phyloP scores from a whole-genome alignment of 2,329 filamentous ascomycete genomes.

The Phyllosticta citrichinensis region DNA sequence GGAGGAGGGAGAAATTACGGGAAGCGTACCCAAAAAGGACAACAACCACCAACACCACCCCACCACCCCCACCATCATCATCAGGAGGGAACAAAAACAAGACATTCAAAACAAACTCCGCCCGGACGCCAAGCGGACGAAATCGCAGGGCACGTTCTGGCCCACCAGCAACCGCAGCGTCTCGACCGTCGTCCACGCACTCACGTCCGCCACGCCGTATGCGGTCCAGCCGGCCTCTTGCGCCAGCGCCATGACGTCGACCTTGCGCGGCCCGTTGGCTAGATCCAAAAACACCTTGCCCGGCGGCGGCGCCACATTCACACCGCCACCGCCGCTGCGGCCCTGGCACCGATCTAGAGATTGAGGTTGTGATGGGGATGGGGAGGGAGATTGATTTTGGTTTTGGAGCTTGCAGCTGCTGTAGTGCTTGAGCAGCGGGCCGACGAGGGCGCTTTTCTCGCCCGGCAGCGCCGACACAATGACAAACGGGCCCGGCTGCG shows the following conservation, averaged over 20 bases:
- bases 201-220: conserved; percentile 70
- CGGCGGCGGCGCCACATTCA: not conserved
- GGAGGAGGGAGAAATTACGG: not conserved
- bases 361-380: not conserved
- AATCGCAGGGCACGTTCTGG: conserved; percentile 81
- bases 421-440: conserved; percentile 67
- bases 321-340: conserved; percentile 7
- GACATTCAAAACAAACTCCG: conserved; percentile 24
- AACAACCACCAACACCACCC: not conserved
- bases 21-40: not conserved
- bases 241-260: conserved; percentile 47
- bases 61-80: not conserved
- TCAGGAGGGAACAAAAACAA: not conserved
- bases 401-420: conserved; percentile 9
- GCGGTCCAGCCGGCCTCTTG: conserved; percentile 67
- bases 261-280: conserved; percentile 55
- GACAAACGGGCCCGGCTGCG: conserved; percentile 58
- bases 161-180: conserved; percentile 68
- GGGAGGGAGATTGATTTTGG: not conserved
- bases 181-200: conserved; percentile 76
- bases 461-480: conserved; percentile 70
- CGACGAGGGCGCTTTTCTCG: conserved; percentile 69
- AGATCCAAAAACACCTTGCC: conserved; percentile 73
- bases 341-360: not conserved
- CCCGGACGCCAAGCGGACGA: conserved; percentile 64